These are phyloP conservation scores for Cymbidium sinense DNA, from an alignment of 106 monocot species.

Conservation along the genomic window DNA sequence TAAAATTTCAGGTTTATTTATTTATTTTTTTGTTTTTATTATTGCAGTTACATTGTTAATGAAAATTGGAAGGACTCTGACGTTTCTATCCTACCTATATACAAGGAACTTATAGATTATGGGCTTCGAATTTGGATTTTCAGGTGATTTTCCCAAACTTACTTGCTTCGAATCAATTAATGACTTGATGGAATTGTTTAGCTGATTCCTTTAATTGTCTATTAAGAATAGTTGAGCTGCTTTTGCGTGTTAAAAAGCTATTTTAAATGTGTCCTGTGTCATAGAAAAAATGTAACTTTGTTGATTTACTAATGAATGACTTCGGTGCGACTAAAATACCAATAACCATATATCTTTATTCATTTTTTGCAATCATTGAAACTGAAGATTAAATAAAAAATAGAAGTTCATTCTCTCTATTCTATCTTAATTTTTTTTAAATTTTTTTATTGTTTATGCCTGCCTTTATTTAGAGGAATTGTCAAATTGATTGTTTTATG, in stretches of 20 bases:
- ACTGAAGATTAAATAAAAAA: background rate
- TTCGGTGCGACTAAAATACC: no score
- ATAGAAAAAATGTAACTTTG: no score
- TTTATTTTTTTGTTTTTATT: background rate
- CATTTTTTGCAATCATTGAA: background rate
- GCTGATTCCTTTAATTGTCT: background rate
- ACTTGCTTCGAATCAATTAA: background rate
- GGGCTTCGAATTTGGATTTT: constrained; percentile 97
- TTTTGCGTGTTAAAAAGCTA: background rate
- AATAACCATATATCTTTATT: no score
- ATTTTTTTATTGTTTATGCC: background rate
- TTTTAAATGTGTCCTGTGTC: background rate
- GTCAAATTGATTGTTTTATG: background rate
- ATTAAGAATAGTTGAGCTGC: background rate
- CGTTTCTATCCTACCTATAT: constrained; percentile 57
- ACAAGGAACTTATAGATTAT: constrained; percentile 63
- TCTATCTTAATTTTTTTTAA: background rate
- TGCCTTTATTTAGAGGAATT: background rate
- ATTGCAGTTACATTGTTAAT: constrained; percentile 57
- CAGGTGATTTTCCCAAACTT: constrained; percentile 44
- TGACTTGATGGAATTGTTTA: background rate
- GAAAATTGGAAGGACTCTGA: constrained; percentile 78
- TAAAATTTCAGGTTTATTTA: background rate
- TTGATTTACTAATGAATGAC: no score
- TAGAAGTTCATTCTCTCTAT: background rate